Evolutionary conservation across 106 monocot species (phyloP).

Genomic region (Chionographis japonica): DNA sequence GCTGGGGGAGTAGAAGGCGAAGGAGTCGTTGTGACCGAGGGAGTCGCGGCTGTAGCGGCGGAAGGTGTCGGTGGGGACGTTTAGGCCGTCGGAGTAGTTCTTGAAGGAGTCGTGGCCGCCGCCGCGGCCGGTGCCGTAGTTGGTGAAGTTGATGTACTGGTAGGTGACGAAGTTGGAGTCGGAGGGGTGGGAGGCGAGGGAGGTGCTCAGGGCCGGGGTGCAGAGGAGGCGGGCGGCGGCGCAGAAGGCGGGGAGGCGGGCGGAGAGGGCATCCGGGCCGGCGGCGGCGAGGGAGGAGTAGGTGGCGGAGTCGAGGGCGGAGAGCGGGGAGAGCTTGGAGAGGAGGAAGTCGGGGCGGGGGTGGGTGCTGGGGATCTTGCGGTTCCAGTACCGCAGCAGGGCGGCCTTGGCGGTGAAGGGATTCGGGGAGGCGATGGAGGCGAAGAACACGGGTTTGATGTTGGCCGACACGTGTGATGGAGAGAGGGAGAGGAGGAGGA

Average conservation of each 20-base stretch:
- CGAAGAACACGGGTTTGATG: too few species aligned
- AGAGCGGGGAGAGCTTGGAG: constrained; percentile 43
- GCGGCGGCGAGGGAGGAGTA: constrained; percentile 26
- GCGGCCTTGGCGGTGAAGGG: constrained; percentile 48
- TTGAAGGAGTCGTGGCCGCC: constrained; percentile 53
- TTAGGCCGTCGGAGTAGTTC: constrained; percentile 55
- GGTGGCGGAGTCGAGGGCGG: constrained; percentile 18
- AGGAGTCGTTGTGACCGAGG: constrained; percentile 29
- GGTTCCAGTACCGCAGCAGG: constrained; percentile 45
- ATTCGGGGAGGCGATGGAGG: constrained; percentile 4
- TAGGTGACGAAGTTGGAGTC: constrained; percentile 41
- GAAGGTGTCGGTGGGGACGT: constrained; percentile 76
- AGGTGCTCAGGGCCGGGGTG: constrained; percentile 11
- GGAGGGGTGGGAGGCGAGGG: constrained; percentile 4
- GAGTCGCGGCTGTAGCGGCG: constrained; percentile 75
- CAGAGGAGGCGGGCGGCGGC: constrained; percentile 43
- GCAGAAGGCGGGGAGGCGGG: constrained; percentile 55
- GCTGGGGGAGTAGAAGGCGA: constrained; percentile 43
- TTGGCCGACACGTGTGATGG: not conserved
- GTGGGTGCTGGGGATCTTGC: constrained; percentile 27
- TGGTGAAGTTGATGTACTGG: constrained; percentile 61
- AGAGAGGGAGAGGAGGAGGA: constrained; percentile 5
- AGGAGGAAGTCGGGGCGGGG: constrained; percentile 41
- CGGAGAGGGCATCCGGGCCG: constrained; percentile 10
- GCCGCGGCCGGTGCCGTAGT: constrained; percentile 48